A percentile compares a stretch with the other conserved stretches of the same genome.
Evolutionary conservation across 441 rosid species (phyloP).

Genomic region (Euphorbia celastroides): DNA sequence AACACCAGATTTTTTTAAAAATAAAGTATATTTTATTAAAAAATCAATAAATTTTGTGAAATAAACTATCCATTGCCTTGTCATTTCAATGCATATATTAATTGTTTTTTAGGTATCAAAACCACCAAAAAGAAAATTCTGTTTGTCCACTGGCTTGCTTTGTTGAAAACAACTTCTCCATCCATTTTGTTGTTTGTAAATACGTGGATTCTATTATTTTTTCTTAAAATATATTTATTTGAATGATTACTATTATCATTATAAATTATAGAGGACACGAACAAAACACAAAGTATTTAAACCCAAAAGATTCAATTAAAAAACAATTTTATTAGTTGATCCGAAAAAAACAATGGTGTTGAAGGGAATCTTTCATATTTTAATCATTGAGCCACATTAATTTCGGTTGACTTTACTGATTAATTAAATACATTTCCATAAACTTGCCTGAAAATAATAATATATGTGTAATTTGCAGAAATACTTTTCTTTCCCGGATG

Average conservation of each 20-base stretch:
- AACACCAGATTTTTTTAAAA: neutral
- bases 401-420: slow-evolving; percentile 23
- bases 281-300: slow-evolving; percentile 14
- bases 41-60: slow-evolving; percentile 2
- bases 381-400: slow-evolving; percentile 11
- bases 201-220: slow-evolving; percentile 24
- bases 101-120: slow-evolving; percentile 24
- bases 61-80: slow-evolving; percentile 12
- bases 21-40: neutral
- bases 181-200: slow-evolving; percentile 36
- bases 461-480: neutral
- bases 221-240: slow-evolving; percentile 18
- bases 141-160: slow-evolving; percentile 56
- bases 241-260: neutral
- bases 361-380: slow-evolving; percentile 20
- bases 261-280: slow-evolving; percentile 7
- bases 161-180: slow-evolving; percentile 45
- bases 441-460: neutral
- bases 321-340: too few relatives aligned
- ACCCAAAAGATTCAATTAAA: slow-evolving; percentile 13
- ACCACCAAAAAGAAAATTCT: slow-evolving; percentile 40
- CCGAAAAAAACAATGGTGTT: too few relatives aligned
- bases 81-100: slow-evolving; percentile 10
- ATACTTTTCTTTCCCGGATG: neutral
- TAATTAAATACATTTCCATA: neutral